Evolutionary conservation across 2,329 filamentous ascomycete genomes (phyloP), one percentile per base, ranked within the genome.

Genomic region (Alternaria arbusti): DNA sequence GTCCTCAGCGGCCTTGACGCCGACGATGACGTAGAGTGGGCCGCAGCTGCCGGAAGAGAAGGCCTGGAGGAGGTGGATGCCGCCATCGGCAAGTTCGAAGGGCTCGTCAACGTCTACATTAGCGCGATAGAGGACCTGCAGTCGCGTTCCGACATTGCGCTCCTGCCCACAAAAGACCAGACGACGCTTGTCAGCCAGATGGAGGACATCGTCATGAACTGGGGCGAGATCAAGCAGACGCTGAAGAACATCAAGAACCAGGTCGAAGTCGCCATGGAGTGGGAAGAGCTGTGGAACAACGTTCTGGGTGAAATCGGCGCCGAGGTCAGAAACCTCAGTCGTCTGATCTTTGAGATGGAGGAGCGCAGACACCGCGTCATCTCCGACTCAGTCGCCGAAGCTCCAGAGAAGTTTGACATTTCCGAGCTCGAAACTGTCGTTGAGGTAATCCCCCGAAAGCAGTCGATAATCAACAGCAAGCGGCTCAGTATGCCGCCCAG

Each of bases 11-110:
- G 94, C 6, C 84, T 99, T 45, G 94, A 98, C 78, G 94, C 94
- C 57, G 95, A 98, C 67, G 96, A 98, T 78, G 96, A 99, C 76
- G 94, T 98, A 15, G 95, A 98, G 79, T 99, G 96, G 96, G 94
- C 88, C 9, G 88, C 96, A 3, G 95, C 94, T 2, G 96, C 93
- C 56, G 96, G 96, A 3, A 86, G 91, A 65, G 92, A 95, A 79
- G 92, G 92, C 3, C 84, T 95, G 36, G 90, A 89, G 54, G 87
- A 88, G 58, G 87, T 90, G 4, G 87, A 90, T 67, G 84, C 83
- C 55, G 88, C 95, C 22, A 95, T 98, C 64, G 84, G 86, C 40
- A 90, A 92, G 54, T 99, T 98, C 73, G 94, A 97, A 76, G 88
- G 90, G 55, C 85, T 99, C 59, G 93, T 98, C 75, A 93, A 94